Conservation (phyloP, 192 early-diverging fungal genomes). For the Coemansia biformis region DNA sequence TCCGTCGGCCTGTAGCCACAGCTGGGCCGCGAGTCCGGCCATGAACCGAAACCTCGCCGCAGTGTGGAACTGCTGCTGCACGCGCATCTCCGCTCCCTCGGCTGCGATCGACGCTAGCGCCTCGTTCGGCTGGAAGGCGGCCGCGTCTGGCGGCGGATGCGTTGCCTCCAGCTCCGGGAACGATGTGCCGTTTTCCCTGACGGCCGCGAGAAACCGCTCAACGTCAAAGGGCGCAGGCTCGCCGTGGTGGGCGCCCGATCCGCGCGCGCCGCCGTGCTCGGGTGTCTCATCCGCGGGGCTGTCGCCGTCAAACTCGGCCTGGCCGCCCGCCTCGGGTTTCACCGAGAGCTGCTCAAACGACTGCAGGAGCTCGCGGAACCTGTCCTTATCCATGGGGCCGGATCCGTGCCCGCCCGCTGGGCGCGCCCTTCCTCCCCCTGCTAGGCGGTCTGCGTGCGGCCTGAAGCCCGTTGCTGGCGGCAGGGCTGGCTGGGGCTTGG, state of each 20-base stretch:
- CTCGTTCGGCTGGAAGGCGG: constrained; percentile 18
- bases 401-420: no score
- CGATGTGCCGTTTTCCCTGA: constrained; percentile 21
- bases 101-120: constrained; percentile 15
- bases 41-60: constrained; percentile 38
- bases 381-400: constrained; percentile 42
- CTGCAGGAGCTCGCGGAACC: constrained; percentile 43
- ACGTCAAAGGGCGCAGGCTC: constrained; percentile 9
- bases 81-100: constrained; percentile 11
- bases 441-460: no score
- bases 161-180: constrained; percentile 46
- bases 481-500: no score
- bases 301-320: constrained; percentile 23
- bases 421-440: no score
- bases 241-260: no score
- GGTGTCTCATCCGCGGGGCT: constrained; percentile 7
- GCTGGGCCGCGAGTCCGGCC: constrained; percentile 23
- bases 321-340: constrained; percentile 38
- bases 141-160: constrained; percentile 26
- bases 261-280: constrained; percentile 5
- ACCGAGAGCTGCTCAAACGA: constrained; percentile 45
- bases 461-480: no score
- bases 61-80: constrained; percentile 32
- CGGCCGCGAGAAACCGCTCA: constrained; percentile 14
- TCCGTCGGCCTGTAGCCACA: constrained; percentile 22